phyloP scores from a whole-genome alignment of 371 early-diverging fungal species.

The Actinomortierella wolfii region DNA sequence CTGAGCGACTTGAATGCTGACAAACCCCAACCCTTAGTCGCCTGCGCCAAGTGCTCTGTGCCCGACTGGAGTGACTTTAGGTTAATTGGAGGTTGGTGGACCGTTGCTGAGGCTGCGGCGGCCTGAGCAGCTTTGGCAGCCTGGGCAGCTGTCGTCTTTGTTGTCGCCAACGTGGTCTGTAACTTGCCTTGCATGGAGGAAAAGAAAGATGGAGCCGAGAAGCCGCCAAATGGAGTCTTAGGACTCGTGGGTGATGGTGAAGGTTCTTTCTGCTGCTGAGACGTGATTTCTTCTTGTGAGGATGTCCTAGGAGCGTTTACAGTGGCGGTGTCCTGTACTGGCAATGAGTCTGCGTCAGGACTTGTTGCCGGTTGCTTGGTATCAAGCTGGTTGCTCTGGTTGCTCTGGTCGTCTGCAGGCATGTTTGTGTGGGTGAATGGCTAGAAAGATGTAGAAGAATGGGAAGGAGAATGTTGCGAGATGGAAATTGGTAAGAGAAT shows the following conservation, averaged over 20 bases:
- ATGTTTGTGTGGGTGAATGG: no score
- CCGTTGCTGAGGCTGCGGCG: no score
- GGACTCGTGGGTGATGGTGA: slow-evolving; percentile 14
- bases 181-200: slow-evolving; percentile 42
- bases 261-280: slow-evolving; percentile 1
- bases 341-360: no score
- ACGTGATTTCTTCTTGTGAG: neutral
- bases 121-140: neutral
- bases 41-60: slow-evolving; percentile 35
- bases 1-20: slow-evolving; percentile 41
- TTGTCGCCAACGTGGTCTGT: slow-evolving; percentile 25
- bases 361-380: no score
- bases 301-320: neutral
- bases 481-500: no score
- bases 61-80: slow-evolving; percentile 17
- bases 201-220: slow-evolving; percentile 33
- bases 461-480: no score
- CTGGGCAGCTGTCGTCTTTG: slow-evolving; percentile 1
- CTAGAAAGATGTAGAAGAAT: no score
- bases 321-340: no score
- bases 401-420: no score
- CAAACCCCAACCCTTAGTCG: slow-evolving; percentile 43
- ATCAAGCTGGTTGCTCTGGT: no score
- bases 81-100: no score
- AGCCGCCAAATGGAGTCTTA: slow-evolving; percentile 14